Conservation (phyloP, 768 basidiomycete genomes). For the Phlegmacium glaucopus region DNA sequence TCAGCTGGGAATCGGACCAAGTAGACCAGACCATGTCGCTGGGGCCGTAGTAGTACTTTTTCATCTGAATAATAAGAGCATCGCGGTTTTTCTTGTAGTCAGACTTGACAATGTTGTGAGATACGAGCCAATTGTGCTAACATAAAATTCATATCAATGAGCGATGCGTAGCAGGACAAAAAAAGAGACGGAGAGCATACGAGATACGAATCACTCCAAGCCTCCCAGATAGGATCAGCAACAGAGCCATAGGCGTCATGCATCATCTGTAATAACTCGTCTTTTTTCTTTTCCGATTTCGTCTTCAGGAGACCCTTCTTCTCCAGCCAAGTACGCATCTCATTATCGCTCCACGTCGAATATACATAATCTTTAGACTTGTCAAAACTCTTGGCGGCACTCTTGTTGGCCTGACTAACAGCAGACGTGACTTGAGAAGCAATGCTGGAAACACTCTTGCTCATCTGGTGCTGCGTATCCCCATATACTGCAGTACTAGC, state of each 20-base stretch:
- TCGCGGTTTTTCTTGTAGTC: conserved; percentile 53
- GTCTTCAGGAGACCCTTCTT: conserved; percentile 71
- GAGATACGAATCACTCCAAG: conserved; percentile 85
- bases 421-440: conserved; percentile 23
- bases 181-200: conserved; percentile 35
- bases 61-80: conserved; percentile 63
- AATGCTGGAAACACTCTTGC: conserved; percentile 36
- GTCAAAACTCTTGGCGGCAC: conserved; percentile 51
- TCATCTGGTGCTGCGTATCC: conserved; percentile 36
- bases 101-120: conserved; percentile 68
- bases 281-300: conserved; percentile 52
- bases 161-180: background rate
- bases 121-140: conserved; percentile 81
- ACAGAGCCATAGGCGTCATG: conserved; percentile 61
- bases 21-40: conserved; percentile 53
- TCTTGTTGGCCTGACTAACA: conserved; percentile 49
- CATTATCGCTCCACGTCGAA: conserved; percentile 84
- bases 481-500: conserved; percentile 51
- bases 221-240: conserved; percentile 67
- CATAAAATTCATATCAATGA: background rate
- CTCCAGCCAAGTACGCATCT: conserved; percentile 68
- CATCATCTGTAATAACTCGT: conserved; percentile 70
- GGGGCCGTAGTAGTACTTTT: conserved; percentile 69
- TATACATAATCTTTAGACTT: conserved; percentile 84
- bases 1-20: conserved; percentile 80